Percentiles rank a stretch among this genome's conserved stretches.
phyloP scores from a whole-genome alignment of 192 early-diverging fungal genomes.

The Podila epicladia region DNA sequence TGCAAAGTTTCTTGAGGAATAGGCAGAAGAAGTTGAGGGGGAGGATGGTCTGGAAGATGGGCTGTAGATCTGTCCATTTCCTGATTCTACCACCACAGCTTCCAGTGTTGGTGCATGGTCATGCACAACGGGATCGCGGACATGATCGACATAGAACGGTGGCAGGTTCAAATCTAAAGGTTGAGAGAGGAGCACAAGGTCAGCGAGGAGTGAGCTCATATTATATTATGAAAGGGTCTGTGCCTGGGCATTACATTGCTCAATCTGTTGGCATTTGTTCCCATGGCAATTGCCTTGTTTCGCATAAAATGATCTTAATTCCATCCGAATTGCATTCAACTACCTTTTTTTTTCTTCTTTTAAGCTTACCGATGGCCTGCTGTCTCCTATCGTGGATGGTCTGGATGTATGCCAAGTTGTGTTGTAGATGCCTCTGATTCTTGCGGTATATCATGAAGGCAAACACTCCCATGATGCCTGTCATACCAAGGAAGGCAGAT shows the following conservation, averaged over 20 bases:
- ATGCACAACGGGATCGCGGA: slow-evolving; percentile 18
- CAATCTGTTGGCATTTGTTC: neutral
- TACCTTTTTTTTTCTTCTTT: neutral
- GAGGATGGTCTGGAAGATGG: neutral
- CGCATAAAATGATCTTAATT: too few relatives aligned
- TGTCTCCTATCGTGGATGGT: slow-evolving; percentile 5
- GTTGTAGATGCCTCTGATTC: neutral
- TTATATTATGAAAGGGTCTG: neutral
- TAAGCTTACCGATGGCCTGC: neutral
- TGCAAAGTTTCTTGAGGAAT: too few relatives aligned
- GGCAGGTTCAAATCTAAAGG: slow-evolving; percentile 20
- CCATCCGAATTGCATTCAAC: neutral
- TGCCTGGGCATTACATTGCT: neutral
- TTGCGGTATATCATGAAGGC: neutral
- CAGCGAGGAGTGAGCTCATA: neutral
- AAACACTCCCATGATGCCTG: slow-evolving; percentile 3
- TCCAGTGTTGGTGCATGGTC: slow-evolving; percentile 10
- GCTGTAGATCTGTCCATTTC: neutral
- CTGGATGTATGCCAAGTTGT: neutral
- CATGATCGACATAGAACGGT: slow-evolving; percentile 29
- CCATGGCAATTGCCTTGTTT: neutral
- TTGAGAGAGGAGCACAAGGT: too few relatives aligned
- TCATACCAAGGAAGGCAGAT: slow-evolving; percentile 3
- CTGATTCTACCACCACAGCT: neutral
- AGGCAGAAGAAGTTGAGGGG: neutral